Conservation (phyloP, 371 early-diverging fungal genomes). For the Sporodiniella umbellata region DNA sequence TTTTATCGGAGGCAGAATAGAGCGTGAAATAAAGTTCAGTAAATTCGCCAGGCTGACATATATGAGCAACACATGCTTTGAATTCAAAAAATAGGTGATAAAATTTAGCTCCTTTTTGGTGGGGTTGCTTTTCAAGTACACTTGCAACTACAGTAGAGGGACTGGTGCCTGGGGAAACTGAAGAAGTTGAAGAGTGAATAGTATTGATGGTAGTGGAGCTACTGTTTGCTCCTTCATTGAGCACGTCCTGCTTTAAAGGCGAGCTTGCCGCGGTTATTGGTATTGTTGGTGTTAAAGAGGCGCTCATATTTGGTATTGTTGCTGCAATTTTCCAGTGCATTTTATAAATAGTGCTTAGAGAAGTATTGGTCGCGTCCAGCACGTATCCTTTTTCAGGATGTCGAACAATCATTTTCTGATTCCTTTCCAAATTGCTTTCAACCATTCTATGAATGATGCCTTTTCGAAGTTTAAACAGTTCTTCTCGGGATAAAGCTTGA, state of each 20-base stretch:
- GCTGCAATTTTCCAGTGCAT: slow-evolving; percentile 54
- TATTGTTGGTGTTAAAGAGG: not conserved
- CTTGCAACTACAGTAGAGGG: not conserved
- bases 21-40: slow-evolving; percentile 65
- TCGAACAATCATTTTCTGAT: slow-evolving; percentile 58
- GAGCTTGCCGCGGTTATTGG: not conserved
- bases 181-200: not conserved
- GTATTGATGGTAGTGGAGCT: not conserved
- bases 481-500: slow-evolving; percentile 61
- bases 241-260: not conserved
- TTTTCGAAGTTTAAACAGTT: slow-evolving; percentile 49
- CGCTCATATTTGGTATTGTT: not conserved
- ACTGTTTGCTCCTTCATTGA: not conserved
- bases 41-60: slow-evolving; percentile 61
- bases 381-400: slow-evolving; percentile 64
- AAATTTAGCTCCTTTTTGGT: slow-evolving; percentile 40
- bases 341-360: slow-evolving; percentile 55
- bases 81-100: slow-evolving; percentile 60
- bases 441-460: slow-evolving; percentile 61
- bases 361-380: slow-evolving; percentile 55
- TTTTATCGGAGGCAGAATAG: slow-evolving; percentile 47
- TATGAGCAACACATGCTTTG: slow-evolving; percentile 64
- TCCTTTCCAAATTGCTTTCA: slow-evolving; percentile 53
- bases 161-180: not conserved
- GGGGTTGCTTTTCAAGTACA: not conserved